Base-by-base conservation (phyloP, 1,284 basidiomycete genomes). In the Anthracocystis walkeri region DNA sequence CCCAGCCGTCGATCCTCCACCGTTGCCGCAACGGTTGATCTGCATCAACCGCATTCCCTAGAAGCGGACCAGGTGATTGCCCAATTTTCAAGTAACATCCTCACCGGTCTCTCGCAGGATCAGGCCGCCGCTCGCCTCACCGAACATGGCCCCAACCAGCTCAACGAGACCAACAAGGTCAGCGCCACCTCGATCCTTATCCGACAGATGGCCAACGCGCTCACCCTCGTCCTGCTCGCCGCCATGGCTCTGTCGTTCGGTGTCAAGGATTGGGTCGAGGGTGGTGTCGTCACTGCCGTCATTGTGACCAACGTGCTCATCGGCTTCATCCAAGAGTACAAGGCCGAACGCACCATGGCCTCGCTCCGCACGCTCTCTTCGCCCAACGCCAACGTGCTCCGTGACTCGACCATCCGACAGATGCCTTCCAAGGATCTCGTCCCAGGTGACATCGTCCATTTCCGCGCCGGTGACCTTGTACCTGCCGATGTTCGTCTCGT, bases 251-350 rank as follows among this genome's bases (percentile, higher is more conserved):
- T 90, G 8, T 90, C 89, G 14, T 90, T 90, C 67, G 90, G 80
- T 49, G 76, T 83, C 58, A 63, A 71, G 67, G 89, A 89, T 69
- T 91, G 88, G 86, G 88, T 91, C 66, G 89, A 89, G 78, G 90
- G 89, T 21, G 90, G 88, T 58, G 90, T 91, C 54, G 90, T 91
- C 69, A 88, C 89, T n/a, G 89, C 88, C 7, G 88, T 91, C 46
- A 80, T 82, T 46, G 59, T 76, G 48, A 74, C 75, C 67, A 82
- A 82, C 52, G 75, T 81, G 27, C 64, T 70, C 59, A 78, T 82
- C 44, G 81, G 80, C 40, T 82, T 82, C 52, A 61, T 75, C 41
- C 81, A 82, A 57, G 81, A 82, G 65, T 81, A 75, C 58, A 78
- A 80, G 61, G 81, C 81, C 4, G 81, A 82, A 51, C 57, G 71